Evolutionary conservation across 192 early-diverging fungal genomes (phyloP).

Genomic region (Gigaspora rosea): DNA sequence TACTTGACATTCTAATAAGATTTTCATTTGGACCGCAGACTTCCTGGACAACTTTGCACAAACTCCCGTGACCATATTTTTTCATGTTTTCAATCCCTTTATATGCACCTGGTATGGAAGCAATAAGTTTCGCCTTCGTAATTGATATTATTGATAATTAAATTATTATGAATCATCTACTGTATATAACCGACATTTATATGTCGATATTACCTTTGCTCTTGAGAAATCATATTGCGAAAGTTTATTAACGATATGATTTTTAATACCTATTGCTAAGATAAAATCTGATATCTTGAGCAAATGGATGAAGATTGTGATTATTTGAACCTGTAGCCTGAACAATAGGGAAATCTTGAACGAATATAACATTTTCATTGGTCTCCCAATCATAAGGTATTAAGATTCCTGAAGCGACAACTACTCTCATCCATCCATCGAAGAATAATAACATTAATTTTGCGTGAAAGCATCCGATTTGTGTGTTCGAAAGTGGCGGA

Average conservation of each 20-base stretch:
- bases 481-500: slow-evolving; percentile 42
- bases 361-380: slow-evolving; percentile 59
- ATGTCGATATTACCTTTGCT: slow-evolving; percentile 38
- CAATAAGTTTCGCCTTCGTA: slow-evolving; percentile 47
- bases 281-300: slow-evolving; percentile 43
- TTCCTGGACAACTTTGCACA: slow-evolving; percentile 38
- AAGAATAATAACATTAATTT: no score
- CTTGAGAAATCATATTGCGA: slow-evolving; percentile 47
- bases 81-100: slow-evolving; percentile 36
- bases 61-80: slow-evolving; percentile 47
- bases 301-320: slow-evolving; percentile 40
- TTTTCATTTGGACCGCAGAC: slow-evolving; percentile 30
- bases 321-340: background rate
- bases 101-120: slow-evolving; percentile 48
- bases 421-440: slow-evolving; percentile 51
- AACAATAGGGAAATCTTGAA: slow-evolving; percentile 56
- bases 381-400: slow-evolving; percentile 52
- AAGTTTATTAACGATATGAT: slow-evolving; percentile 45
- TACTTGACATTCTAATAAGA: slow-evolving; percentile 47
- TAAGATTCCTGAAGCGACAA: slow-evolving; percentile 41
- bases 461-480: slow-evolving; percentile 55
- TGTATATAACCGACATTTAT: background rate
- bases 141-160: background rate
- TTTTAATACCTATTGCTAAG: slow-evolving; percentile 48
- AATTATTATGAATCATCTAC: background rate